Percentiles rank a stretch among this genome's conserved stretches.
phyloP scores from a whole-genome alignment of 345 rosid genomes.

The Triadica sebifera region DNA sequence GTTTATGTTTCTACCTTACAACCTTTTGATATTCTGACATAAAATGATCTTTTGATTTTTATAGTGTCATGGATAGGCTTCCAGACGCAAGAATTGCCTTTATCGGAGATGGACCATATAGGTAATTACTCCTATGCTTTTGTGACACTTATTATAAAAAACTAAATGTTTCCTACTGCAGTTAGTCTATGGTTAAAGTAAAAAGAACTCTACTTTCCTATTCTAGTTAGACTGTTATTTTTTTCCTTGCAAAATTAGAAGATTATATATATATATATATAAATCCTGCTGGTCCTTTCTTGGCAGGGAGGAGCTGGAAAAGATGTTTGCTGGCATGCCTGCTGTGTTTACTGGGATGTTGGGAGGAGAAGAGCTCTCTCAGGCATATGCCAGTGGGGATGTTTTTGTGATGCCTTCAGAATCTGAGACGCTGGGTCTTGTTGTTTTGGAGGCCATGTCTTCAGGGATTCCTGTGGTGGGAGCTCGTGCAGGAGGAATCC shows the following conservation, averaged over 20 bases:
- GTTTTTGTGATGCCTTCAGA: conserved; percentile 96
- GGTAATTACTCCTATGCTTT: conserved; percentile 38
- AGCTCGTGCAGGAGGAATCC: conserved; percentile 91
- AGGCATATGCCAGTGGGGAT: conserved; percentile 97
- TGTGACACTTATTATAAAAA: background rate
- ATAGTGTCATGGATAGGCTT: conserved; percentile 90
- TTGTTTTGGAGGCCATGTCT: conserved; percentile 96
- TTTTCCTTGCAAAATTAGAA: background rate
- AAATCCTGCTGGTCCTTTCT: background rate
- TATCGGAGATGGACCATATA: conserved; percentile 93
- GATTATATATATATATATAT: no score
- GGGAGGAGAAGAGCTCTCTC: conserved; percentile 87
- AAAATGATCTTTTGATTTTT: conserved; percentile 17
- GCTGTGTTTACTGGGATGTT: conserved; percentile 91
- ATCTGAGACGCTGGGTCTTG: conserved; percentile 94
- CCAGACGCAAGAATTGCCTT: conserved; percentile 88
- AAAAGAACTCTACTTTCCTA: no score
- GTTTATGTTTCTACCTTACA: background rate
- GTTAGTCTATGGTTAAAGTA: background rate
- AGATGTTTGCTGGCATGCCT: conserved; percentile 78
- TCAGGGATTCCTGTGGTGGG: conserved; percentile 92
- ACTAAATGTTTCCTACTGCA: background rate
- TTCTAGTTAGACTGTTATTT: background rate
- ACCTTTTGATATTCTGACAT: conserved; percentile 9
- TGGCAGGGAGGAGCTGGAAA: conserved; percentile 80